phyloP scores from a whole-genome alignment of 345 rosid genomes.

The Pugionium dolabratum region DNA sequence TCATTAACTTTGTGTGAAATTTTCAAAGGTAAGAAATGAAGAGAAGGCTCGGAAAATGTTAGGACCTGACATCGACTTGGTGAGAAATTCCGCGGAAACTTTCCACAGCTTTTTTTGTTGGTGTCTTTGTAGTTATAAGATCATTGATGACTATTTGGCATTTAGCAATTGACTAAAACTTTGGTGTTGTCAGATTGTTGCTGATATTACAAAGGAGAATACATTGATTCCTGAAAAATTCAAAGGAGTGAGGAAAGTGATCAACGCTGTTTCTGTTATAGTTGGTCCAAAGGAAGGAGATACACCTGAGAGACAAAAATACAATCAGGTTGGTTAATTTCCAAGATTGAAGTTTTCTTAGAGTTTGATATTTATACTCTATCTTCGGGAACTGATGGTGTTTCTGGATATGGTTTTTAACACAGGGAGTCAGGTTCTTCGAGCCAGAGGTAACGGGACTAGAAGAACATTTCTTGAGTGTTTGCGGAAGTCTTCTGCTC shows the following conservation, averaged over 20 bases:
- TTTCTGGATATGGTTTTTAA: slow-evolving; percentile 18
- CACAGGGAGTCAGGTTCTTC: slow-evolving; percentile 94
- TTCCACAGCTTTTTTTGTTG: not conserved
- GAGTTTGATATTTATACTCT: not conserved
- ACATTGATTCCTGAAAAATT: slow-evolving; percentile 67
- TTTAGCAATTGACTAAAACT: not conserved
- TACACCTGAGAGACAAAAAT: slow-evolving; percentile 90
- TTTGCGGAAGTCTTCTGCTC: not conserved
- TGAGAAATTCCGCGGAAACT: slow-evolving; percentile 24
- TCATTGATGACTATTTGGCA: not conserved
- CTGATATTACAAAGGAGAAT: slow-evolving; percentile 73
- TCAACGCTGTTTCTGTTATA: slow-evolving; percentile 84
- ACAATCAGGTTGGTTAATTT: slow-evolving; percentile 64
- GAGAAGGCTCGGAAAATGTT: slow-evolving; percentile 85
- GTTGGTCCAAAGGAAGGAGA: slow-evolving; percentile 99
- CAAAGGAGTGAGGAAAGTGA: slow-evolving; percentile 84
- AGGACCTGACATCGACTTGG: slow-evolving; percentile 82
- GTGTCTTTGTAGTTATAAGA: not conserved
- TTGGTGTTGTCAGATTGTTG: slow-evolving; percentile 59
- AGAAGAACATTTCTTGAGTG: slow-evolving; percentile 18
- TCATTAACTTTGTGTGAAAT: not conserved
- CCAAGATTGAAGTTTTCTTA: not conserved
- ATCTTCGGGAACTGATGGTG: not conserved
- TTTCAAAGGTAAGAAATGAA: slow-evolving; percentile 75
- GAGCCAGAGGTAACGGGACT: slow-evolving; percentile 83